Percentiles rank a stretch among this genome's conserved stretches.
phyloP scores from a whole-genome alignment of 768 basidiomycete genomes.

The Macrolepiota albuminosa region DNA sequence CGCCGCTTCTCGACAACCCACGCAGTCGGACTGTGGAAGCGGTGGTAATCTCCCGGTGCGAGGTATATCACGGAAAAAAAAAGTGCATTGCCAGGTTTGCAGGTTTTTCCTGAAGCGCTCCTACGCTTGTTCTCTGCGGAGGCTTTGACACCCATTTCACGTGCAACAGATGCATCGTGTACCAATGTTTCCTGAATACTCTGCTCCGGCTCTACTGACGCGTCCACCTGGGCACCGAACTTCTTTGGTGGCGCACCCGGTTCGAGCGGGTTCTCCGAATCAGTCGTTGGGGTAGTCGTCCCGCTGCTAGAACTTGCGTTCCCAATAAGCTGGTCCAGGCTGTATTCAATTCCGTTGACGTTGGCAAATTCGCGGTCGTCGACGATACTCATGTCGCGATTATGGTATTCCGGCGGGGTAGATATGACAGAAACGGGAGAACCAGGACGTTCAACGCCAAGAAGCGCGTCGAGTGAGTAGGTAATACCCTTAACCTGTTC shows the following conservation, averaged over 20 bases:
- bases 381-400: conserved; percentile 56
- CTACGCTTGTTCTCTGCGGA: conserved; percentile 26
- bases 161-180: conserved; percentile 68
- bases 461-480: conserved; percentile 90
- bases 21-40: conserved; percentile 92
- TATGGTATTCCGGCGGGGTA: conserved; percentile 32
- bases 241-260: conserved; percentile 38
- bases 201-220: conserved; percentile 55
- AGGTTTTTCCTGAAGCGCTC: conserved; percentile 37
- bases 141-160: conserved; percentile 57
- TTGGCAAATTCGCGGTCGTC: conserved; percentile 90
- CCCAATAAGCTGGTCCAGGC: conserved; percentile 86
- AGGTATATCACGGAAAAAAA: conserved; percentile 97
- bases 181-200: conserved; percentile 51
- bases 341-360: conserved; percentile 96
- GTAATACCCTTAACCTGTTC: conserved; percentile 98
- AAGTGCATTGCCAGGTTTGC: conserved; percentile 75
- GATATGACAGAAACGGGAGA: conserved; percentile 38
- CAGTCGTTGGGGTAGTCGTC: conserved; percentile 30
- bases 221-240: conserved; percentile 67
- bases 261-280: conserved; percentile 24
- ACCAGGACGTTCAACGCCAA: conserved; percentile 66
- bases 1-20: conserved; percentile 97
- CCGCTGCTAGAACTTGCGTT: conserved; percentile 14
- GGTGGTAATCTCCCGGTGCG: conserved; percentile 97